Evolutionary conservation across 345 rosid species (phyloP), one percentile per base, ranked within the genome.

Genomic region (Citrus sinensis): DNA sequence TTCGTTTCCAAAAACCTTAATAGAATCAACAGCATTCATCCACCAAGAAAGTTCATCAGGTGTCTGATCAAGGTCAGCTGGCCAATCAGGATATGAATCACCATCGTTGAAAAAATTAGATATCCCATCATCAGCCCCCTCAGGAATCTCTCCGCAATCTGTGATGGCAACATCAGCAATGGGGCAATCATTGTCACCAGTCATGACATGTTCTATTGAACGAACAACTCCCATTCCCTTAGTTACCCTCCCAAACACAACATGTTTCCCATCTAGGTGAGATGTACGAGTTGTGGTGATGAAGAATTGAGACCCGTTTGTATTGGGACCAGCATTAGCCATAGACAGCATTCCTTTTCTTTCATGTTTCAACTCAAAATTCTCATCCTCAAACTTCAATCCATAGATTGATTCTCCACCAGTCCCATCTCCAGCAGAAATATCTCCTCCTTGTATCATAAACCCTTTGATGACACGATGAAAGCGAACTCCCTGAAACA

Each of bases 211-310:
- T 85, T 94, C 98, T 24, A 90, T 85, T 0, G 98, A 89, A 6
- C 98, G 93, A 79, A 94, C 94, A 71, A 96, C 95, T 42, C 98
- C 99, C 94, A 92, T 92, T 78, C 98, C 99, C 81, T 94, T 96
- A 3, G 85, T 77, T 54, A 96, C 97, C 86, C 78, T 91, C 74
- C 98, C 99, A 81, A 96, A 96, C 9, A 96, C 95, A 58, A 92
- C 98, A 81, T 94, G 99, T 73, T 92, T 96, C 25, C 98, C 98
- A 79, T 96, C 99, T 6, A 96, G 79, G 82, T 96, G 97, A 49
- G 98, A 80, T 55, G 97, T 88, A 0, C 97, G 91, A 1, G 97
- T 86, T 0, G 98, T 94, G 6, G 99, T 94, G 74, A 96, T 92
- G 83, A 96, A 94, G 88, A 94, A 96, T 90, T 94, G 98, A 49